phyloP scores from a whole-genome alignment of 2,329 filamentous ascomycete species.

The Emmonsiellopsis sp. region DNA sequence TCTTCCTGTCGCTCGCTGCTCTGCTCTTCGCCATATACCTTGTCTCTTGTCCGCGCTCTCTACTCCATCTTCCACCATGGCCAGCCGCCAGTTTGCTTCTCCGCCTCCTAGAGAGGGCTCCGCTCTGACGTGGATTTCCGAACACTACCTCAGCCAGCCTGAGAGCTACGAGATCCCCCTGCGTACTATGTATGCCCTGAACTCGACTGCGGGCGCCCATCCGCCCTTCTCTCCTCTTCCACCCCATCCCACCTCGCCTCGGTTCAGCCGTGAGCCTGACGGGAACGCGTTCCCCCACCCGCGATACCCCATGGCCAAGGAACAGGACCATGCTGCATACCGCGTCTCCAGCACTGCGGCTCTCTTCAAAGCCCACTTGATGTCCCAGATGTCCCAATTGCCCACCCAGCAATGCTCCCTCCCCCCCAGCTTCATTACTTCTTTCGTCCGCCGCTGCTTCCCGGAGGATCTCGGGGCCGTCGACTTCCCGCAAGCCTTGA shows the following conservation, averaged over 20 bases:
- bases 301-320: slow-evolving; percentile 15
- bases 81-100: background rate
- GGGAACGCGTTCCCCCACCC: slow-evolving; percentile 20
- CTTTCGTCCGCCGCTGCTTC: slow-evolving; percentile 53
- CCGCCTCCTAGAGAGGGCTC: slow-evolving; percentile 23
- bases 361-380: slow-evolving; percentile 33
- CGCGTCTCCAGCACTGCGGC: slow-evolving; percentile 26
- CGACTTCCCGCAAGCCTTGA: slow-evolving; percentile 57
- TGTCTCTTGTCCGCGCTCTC: background rate
- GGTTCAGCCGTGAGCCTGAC: slow-evolving; percentile 24
- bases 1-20: background rate
- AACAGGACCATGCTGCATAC: slow-evolving; percentile 15
- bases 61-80: background rate
- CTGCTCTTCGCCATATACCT: background rate
- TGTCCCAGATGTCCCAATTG: slow-evolving; percentile 46
- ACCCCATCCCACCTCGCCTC: slow-evolving; percentile 21
- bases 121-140: slow-evolving; percentile 45
- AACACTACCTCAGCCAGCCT: slow-evolving; percentile 52
- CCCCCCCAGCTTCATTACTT: slow-evolving; percentile 53
- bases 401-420: slow-evolving; percentile 52
- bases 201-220: slow-evolving; percentile 44
- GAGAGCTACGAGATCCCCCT: slow-evolving; percentile 57
- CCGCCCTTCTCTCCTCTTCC: slow-evolving; percentile 15
- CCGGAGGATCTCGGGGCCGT: slow-evolving; percentile 46
- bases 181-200: slow-evolving; percentile 59